phyloP scores from a whole-genome alignment of 495 filamentous ascomycete genomes.

The Penicillium turbatum region DNA sequence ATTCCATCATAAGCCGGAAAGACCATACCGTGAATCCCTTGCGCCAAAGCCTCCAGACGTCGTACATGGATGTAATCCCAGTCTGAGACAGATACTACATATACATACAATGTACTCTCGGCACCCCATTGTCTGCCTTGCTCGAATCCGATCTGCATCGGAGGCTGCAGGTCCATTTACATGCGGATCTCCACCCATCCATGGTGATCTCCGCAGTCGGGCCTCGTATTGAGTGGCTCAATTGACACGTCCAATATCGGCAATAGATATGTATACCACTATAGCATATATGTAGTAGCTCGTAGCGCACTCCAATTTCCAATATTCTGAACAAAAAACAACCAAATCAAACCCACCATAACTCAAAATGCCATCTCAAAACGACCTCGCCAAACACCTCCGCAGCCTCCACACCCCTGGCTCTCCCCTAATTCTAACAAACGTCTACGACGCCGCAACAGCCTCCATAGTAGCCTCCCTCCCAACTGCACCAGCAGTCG shows the following conservation, averaged over 20 bases:
- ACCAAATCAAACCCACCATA: background rate
- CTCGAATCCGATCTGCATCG: background rate
- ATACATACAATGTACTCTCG: background rate
- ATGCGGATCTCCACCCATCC: background rate
- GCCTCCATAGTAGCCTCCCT: constrained; percentile 40
- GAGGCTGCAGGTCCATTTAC: too few relatives aligned
- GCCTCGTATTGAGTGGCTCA: background rate
- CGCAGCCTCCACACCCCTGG: constrained; percentile 44
- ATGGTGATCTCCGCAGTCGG: background rate
- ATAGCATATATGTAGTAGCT: too few relatives aligned
- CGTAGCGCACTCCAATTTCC: background rate
- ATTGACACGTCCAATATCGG: too few relatives aligned
- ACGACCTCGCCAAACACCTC: constrained; percentile 7
- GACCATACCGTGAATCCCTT: constrained; percentile 14
- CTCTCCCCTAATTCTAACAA: constrained; percentile 48
- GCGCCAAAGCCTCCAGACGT: constrained; percentile 2
- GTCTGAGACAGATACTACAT: constrained; percentile 17
- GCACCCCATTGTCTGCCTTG: constrained; percentile 1
- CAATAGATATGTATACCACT: background rate
- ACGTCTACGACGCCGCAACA: constrained; percentile 48
- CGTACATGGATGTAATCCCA: constrained; percentile 1
- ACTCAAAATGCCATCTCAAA: background rate
- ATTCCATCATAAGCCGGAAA: background rate
- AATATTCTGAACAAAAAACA: background rate
- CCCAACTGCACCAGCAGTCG: constrained; percentile 42